Conservation (phyloP, 331 rosid genomes). For the Quercus tomentella region DNA sequence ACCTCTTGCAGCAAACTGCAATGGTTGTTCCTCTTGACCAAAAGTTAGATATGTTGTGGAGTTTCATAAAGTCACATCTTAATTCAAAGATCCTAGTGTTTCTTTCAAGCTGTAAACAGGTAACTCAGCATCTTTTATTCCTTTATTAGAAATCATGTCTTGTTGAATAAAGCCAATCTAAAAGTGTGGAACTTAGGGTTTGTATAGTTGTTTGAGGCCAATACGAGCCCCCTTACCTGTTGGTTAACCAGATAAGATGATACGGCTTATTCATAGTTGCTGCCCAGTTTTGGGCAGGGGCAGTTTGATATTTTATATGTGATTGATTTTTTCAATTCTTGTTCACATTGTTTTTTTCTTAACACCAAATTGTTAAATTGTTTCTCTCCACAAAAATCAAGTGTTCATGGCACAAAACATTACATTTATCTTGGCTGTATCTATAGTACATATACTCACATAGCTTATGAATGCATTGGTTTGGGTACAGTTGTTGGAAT, state of each 20-base stretch:
- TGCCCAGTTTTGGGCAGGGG: neutral
- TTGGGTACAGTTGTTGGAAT: too few species aligned
- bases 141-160: neutral
- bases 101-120: constrained; percentile 91
- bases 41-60: constrained; percentile 88
- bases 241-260: neutral
- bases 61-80: constrained; percentile 85
- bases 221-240: neutral
- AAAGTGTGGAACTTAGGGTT: neutral
- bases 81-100: constrained; percentile 76
- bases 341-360: neutral
- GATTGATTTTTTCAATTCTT: neutral
- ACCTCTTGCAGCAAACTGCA: constrained; percentile 66
- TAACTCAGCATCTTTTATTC: neutral
- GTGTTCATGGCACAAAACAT: neutral
- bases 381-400: neutral
- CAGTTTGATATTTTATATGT: neutral
- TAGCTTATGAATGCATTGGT: too few species aligned
- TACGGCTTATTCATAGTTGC: neutral
- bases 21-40: constrained; percentile 69
- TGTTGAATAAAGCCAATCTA: neutral
- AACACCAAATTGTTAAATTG: neutral
- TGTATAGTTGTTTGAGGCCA: neutral
- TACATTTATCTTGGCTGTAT: neutral
- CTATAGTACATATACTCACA: too few species aligned